Conservation (phyloP, 1,284 basidiomycete genomes). For the Puccinia triticina region DNA sequence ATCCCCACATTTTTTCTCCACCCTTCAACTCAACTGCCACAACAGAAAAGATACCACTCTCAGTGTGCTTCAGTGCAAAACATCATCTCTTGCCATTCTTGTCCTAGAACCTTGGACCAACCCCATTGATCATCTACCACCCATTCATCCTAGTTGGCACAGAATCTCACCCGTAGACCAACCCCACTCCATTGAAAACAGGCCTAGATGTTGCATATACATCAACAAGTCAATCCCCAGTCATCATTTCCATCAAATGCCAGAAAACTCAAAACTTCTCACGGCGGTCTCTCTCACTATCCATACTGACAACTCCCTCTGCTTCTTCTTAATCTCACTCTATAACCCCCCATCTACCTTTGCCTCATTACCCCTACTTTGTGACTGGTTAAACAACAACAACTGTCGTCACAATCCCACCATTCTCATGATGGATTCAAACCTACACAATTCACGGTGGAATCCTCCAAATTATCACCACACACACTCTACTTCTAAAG, state of each 20-base stretch:
- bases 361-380: background rate
- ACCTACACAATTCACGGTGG: no score
- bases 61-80: background rate
- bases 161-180: background rate
- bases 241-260: background rate
- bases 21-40: background rate
- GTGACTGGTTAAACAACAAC: background rate
- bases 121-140: background rate
- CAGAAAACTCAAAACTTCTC: background rate
- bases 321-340: background rate
- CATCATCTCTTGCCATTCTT: background rate
- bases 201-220: background rate
- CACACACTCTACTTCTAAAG: background rate
- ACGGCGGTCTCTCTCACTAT: background rate
- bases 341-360: background rate
- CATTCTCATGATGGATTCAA: background rate
- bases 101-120: constrained; percentile 16
- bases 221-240: background rate
- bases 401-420: background rate
- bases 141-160: constrained; percentile 10
- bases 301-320: background rate
- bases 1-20: background rate
- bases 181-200: background rate
- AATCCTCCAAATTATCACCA: background rate
- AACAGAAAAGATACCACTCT: constrained; percentile 11